Conservation (phyloP, 1,139 yeast species). For the Lodderomyces theae region DNA sequence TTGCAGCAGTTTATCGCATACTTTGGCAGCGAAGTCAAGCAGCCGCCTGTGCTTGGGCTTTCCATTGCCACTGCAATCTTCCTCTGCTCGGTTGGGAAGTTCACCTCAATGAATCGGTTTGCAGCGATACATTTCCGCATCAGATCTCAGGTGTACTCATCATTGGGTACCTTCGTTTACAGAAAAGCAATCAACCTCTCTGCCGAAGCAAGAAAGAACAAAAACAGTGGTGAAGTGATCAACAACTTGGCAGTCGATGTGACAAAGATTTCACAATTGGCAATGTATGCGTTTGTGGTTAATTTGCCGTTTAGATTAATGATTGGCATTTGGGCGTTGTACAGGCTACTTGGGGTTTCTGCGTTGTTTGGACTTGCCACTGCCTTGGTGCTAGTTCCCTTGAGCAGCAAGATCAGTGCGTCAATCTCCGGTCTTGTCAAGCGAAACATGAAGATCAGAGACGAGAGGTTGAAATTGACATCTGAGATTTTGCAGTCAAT, state of each 20-base stretch:
- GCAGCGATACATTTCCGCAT: constrained; percentile 19
- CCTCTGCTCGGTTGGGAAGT: constrained; percentile 22
- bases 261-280: constrained; percentile 21
- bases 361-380: constrained; percentile 32
- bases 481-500: constrained; percentile 39
- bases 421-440: constrained; percentile 24
- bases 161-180: constrained; percentile 29
- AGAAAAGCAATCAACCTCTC: constrained; percentile 33
- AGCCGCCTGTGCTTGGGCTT: constrained; percentile 28
- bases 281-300: constrained; percentile 24
- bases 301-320: constrained; percentile 30
- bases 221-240: constrained; percentile 38
- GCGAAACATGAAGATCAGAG: constrained; percentile 27
- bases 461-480: constrained; percentile 33
- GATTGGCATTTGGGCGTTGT: constrained; percentile 26
- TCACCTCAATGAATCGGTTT: constrained; percentile 24
- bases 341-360: constrained; percentile 30
- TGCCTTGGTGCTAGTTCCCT: constrained; percentile 33
- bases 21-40: constrained; percentile 15
- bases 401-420: constrained; percentile 27
- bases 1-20: constrained; percentile 28
- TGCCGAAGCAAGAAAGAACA: constrained; percentile 33
- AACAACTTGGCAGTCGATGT: constrained; percentile 39
- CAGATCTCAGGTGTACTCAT: constrained; percentile 18
- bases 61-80: constrained; percentile 27